A percentile compares a stretch with the other conserved stretches of the same genome.
Conservation (phyloP, 352 stramenopile genomes). For the Globisporangium echinulatum region DNA sequence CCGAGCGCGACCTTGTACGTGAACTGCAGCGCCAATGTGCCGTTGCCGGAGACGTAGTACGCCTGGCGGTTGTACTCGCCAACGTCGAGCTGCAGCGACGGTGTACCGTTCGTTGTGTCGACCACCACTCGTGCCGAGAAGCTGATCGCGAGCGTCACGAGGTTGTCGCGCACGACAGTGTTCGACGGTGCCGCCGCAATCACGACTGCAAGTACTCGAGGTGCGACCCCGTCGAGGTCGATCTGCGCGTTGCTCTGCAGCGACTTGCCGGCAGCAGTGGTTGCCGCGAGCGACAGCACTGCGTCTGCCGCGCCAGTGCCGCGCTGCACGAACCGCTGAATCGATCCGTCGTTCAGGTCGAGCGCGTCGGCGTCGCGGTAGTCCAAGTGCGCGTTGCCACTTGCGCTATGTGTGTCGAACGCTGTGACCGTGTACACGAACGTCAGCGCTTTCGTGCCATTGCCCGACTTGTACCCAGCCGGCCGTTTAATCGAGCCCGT, state of each 20-base stretch:
- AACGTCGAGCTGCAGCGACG: constrained; percentile 48
- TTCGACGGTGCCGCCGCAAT: constrained; percentile 26
- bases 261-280: constrained; percentile 29
- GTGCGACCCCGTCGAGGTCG: constrained; percentile 39
- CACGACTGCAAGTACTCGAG: constrained; percentile 35
- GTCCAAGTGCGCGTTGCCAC: constrained; percentile 45
- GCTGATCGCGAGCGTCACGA: constrained; percentile 53
- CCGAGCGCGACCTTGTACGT: constrained; percentile 58
- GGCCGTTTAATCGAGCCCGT: constrained; percentile 62
- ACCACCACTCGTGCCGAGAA: constrained; percentile 58
- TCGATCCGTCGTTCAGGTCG: constrained; percentile 60
- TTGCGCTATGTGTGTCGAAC: constrained; percentile 44
- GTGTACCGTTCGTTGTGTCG: constrained; percentile 39
- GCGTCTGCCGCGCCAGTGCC: constrained; percentile 18
- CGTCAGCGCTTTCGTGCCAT: constrained; percentile 46
- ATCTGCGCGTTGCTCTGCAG: constrained; percentile 49
- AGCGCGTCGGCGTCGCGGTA: constrained; percentile 57
- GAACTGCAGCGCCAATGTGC: constrained; percentile 48
- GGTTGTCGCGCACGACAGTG: constrained; percentile 34
- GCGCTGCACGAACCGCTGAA: constrained; percentile 32
- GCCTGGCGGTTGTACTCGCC: constrained; percentile 62
- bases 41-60: constrained; percentile 46
- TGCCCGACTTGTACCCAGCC: constrained; percentile 56
- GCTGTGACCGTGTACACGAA: constrained; percentile 72
- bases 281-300: constrained; percentile 27